Evolutionary conservation across 2,329 filamentous ascomycete genomes (phyloP).

Genomic region (Thermochaetoides dissita): DNA sequence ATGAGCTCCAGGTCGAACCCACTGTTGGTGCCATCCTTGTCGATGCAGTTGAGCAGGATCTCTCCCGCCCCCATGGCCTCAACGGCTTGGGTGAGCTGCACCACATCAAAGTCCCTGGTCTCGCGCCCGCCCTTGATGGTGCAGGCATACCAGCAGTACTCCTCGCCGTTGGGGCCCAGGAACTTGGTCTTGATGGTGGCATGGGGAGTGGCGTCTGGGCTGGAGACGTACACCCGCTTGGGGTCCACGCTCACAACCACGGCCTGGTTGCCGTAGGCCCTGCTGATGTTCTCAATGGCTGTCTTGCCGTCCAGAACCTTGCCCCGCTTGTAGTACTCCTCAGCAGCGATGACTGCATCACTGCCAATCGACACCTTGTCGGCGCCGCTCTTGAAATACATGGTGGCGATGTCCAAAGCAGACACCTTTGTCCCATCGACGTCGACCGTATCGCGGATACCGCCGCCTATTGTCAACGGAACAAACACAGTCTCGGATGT

Average conservation of each 20-base stretch:
- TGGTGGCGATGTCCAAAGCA: slow-evolving; percentile 80
- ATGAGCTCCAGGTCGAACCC: slow-evolving; percentile 93
- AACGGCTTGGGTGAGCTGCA: slow-evolving; percentile 74
- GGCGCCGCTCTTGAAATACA: slow-evolving; percentile 95
- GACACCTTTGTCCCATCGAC: slow-evolving; percentile 74
- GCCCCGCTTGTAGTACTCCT: slow-evolving; percentile 68
- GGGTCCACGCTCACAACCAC: slow-evolving; percentile 94
- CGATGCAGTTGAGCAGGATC: slow-evolving; percentile 93
- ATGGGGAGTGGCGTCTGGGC: slow-evolving; percentile 57
- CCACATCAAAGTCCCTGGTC: slow-evolving; percentile 83
- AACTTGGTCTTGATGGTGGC: slow-evolving; percentile 54
- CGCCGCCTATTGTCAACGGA: slow-evolving; percentile 86
- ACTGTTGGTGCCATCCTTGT: slow-evolving; percentile 86
- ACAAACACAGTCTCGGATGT: slow-evolving; percentile 91
- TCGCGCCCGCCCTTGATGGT: slow-evolving; percentile 93
- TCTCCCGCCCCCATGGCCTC: slow-evolving; percentile 94
- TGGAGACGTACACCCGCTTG: slow-evolving; percentile 73
- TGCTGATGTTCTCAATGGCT: slow-evolving; percentile 88
- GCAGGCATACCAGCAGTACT: slow-evolving; percentile 91
- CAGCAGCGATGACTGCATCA: slow-evolving; percentile 83
- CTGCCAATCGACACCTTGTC: slow-evolving; percentile 97
- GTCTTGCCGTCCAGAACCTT: slow-evolving; percentile 63
- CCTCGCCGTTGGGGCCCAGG: slow-evolving; percentile 62
- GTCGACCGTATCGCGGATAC: slow-evolving; percentile 86
- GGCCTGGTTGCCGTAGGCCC: slow-evolving; percentile 89